Conservation (phyloP, 2,329 filamentous ascomycete genomes). For the Emmonsiellopsis sp. region DNA sequence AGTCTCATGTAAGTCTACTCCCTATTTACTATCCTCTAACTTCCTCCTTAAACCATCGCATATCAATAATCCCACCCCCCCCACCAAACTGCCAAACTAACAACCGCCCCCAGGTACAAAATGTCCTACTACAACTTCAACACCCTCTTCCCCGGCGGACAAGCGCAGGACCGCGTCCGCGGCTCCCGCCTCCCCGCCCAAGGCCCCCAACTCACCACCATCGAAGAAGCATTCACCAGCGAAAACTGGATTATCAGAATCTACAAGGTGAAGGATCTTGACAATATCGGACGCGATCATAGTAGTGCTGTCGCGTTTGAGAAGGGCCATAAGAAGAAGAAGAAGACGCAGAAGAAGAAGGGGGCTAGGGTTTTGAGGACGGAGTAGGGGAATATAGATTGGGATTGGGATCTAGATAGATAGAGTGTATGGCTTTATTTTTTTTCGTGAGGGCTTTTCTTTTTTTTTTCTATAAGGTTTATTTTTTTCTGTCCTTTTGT, state of each 20-base stretch:
- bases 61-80: conserved; percentile 15
- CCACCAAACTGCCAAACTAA: conserved; percentile 1
- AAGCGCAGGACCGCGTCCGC: conserved; percentile 85
- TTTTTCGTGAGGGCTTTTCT: neutral
- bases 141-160: conserved; percentile 79
- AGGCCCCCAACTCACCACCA: conserved; percentile 72
- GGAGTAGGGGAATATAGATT: conserved; percentile 5
- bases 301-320: conserved; percentile 49
- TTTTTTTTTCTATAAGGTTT: neutral
- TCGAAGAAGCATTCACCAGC: conserved; percentile 96
- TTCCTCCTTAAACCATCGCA: neutral
- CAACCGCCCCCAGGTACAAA: conserved; percentile 68
- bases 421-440: neutral
- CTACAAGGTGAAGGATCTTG: conserved; percentile 98
- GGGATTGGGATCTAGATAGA: neutral
- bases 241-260: conserved; percentile 99
- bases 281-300: conserved; percentile 90
- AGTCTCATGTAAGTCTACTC: conserved; percentile 78
- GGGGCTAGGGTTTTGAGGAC: conserved; percentile 37
- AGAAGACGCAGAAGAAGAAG: conserved; percentile 34
- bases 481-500: neutral
- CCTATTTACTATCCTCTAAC: neutral
- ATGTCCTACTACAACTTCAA: conserved; percentile 99
- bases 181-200: conserved; percentile 70
- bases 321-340: conserved; percentile 45